Evolutionary conservation across 129 eudicot species (phyloP).

Genomic region (Rutidosis leptorrhynchoides): DNA sequence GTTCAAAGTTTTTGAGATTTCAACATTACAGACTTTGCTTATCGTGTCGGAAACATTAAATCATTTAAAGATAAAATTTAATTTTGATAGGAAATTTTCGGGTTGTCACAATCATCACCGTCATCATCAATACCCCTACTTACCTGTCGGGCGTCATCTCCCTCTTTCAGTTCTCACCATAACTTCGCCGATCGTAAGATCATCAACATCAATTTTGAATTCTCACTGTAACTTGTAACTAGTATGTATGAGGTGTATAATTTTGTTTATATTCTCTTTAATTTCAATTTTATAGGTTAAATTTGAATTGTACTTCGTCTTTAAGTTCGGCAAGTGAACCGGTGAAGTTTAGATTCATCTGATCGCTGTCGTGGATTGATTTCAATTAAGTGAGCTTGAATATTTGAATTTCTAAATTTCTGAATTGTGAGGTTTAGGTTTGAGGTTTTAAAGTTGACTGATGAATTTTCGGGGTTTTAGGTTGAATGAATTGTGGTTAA

Average conservation of each 20-base stretch:
- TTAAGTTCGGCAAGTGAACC: conserved; percentile 2
- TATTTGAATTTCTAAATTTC: background rate
- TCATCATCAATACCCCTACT: conserved; percentile 18
- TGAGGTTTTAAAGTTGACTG: conserved; percentile 22
- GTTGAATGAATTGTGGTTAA: conserved; percentile 15
- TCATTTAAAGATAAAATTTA: no score
- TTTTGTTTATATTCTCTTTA: background rate
- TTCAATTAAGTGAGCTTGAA: background rate
- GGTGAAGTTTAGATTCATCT: conserved; percentile 27
- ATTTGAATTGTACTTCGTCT: background rate
- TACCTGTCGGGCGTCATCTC: conserved; percentile 28
- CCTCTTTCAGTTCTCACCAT: conserved; percentile 22
- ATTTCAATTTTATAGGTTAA: background rate
- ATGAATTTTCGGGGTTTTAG: conserved; percentile 23
- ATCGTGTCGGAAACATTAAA: no score
- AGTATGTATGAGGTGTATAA: background rate
- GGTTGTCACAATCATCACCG: no score
- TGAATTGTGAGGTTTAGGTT: conserved; percentile 18
- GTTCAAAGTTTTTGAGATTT: no score
- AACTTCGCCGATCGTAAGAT: conserved; percentile 27
- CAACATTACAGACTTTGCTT: no score
- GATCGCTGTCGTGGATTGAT: conserved; percentile 18
- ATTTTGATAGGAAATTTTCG: no score
- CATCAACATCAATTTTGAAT: background rate
- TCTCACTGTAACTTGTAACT: background rate